phyloP scores from a whole-genome alignment of 73 alveolate genomes.

The Blepharisma japonicum region DNA sequence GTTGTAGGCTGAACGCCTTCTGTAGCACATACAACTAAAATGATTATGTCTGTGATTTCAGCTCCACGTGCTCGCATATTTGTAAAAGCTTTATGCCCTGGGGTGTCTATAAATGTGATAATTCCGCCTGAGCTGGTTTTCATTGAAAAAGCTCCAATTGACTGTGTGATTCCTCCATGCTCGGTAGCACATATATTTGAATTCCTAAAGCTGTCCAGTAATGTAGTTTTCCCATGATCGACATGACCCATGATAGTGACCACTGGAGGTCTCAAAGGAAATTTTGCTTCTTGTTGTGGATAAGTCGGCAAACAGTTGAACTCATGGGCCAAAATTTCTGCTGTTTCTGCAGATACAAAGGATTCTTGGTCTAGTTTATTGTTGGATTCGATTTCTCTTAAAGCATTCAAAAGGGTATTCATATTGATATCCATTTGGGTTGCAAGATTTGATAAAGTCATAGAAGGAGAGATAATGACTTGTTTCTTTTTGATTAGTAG shows the following conservation, averaged over 20 bases:
- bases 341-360: background rate
- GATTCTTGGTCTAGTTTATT: background rate
- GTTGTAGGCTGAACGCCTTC: constrained; percentile 92
- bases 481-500: background rate
- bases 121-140: constrained; percentile 55
- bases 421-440: background rate
- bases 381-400: background rate
- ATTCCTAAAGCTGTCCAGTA: constrained; percentile 79
- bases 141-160: constrained; percentile 90
- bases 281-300: constrained; percentile 23
- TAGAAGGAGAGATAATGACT: background rate
- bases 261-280: constrained; percentile 64
- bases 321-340: background rate
- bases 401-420: background rate
- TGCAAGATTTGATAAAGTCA: background rate
- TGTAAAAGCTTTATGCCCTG: constrained; percentile 94
- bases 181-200: constrained; percentile 72
- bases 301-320: background rate
- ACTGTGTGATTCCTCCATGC: constrained; percentile 88
- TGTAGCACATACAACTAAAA: constrained; percentile 86
- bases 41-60: constrained; percentile 84
- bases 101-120: constrained; percentile 92
- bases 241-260: constrained; percentile 97
- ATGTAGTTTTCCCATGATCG: constrained; percentile 96
- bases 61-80: constrained; percentile 92